These are phyloP conservation scores for Allium fistulosum DNA, from an alignment of 106 monocot genomes.

Conservation along the genomic window DNA sequence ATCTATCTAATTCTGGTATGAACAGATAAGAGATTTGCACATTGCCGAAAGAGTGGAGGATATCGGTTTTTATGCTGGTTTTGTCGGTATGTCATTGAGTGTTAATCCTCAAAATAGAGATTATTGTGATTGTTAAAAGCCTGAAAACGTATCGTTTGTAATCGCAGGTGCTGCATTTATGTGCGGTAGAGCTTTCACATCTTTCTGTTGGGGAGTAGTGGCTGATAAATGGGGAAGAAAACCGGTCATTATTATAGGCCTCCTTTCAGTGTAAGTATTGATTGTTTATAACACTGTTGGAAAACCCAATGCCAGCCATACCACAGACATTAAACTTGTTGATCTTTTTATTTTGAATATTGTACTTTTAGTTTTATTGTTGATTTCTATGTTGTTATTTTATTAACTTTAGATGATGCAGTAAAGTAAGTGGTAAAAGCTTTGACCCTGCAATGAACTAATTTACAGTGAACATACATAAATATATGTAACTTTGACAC, in stretches of 20 bases:
- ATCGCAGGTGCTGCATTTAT: constrained; percentile 76
- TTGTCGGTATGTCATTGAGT: constrained; percentile 33
- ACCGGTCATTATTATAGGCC: constrained; percentile 62
- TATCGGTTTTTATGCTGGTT: constrained; percentile 72
- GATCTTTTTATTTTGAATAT: too few relatives aligned
- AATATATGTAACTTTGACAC: too few relatives aligned
- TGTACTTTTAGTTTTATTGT: too few relatives aligned
- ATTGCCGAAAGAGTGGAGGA: constrained; percentile 56
- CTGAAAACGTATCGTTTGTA: not conserved
- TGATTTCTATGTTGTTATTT: too few relatives aligned
- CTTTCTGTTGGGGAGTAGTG: constrained; percentile 65
- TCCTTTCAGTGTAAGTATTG: constrained; percentile 46
- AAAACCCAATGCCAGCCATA: too few relatives aligned
- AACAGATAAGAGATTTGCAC: constrained; percentile 61
- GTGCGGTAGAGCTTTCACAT: constrained; percentile 81
- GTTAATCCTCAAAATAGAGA: not conserved
- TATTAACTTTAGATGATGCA: too few relatives aligned
- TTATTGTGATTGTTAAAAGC: too few relatives aligned
- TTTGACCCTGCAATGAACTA: too few relatives aligned
- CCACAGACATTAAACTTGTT: too few relatives aligned
- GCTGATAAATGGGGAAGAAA: constrained; percentile 85
- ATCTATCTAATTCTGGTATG: not conserved
- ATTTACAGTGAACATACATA: too few relatives aligned
- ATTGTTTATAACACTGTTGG: not conserved
- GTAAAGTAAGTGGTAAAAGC: too few relatives aligned